Evolutionary conservation across 208 protist species (phyloP).

Genomic region (Leptomonas seymouri): DNA sequence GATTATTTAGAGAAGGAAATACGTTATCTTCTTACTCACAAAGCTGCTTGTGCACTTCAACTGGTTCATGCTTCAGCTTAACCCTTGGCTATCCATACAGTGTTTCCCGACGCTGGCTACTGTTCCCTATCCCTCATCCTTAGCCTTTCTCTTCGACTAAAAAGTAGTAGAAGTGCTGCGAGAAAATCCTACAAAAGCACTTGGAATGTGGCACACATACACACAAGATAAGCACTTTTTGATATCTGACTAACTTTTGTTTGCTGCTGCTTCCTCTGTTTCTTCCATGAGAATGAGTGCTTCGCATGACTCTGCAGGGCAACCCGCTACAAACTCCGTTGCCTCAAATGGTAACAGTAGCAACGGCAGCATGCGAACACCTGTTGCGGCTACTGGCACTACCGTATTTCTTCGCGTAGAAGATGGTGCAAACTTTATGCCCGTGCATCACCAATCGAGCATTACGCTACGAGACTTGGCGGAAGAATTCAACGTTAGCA

Average conservation of each 20-base stretch:
- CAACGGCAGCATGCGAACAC: constrained; percentile 12
- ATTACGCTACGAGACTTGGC: constrained; percentile 72
- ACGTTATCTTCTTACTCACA: no score
- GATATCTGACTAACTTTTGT: not conserved
- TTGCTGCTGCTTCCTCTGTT: not conserved
- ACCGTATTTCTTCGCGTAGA: constrained; percentile 64
- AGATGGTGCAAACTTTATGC: constrained; percentile 41
- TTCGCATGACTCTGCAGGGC: not conserved
- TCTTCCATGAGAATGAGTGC: not conserved
- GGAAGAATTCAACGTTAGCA: constrained; percentile 84
- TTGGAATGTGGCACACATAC: no score
- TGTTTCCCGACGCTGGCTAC: no score
- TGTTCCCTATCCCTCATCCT: no score
- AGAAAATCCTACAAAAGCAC: no score
- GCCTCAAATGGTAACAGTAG: not conserved
- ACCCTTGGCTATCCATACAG: no score
- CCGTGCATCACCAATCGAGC: constrained; percentile 53
- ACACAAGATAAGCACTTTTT: not conserved
- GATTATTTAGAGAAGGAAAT: no score
- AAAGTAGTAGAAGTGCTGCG: no score
- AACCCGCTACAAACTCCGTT: not conserved
- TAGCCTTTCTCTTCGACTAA: no score
- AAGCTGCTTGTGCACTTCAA: no score
- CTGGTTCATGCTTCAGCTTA: no score
- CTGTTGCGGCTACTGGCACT: constrained; percentile 21